Evolutionary conservation across 1,284 basidiomycete species (phyloP), one percentile per base, ranked within the genome.

Genomic region (Apiotrichum laibachii): DNA sequence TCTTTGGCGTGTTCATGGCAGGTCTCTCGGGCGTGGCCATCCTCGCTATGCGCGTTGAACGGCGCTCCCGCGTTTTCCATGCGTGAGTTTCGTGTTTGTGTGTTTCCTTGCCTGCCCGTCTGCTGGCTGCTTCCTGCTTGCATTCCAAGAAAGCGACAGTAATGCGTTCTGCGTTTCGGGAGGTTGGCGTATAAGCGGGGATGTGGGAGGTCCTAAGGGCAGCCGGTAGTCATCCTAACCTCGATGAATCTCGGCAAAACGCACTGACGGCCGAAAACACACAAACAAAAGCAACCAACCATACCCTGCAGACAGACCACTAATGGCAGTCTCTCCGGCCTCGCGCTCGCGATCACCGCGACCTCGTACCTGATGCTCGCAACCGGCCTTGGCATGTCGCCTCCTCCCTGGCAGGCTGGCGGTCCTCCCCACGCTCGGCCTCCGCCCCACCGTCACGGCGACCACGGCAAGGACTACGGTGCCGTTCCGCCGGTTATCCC

Each of bases 301-400:
- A 31, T 31, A n/a, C n/a, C n/a, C n/a, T n/a, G 33, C 18, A 18
- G 1, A 19, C 18, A 4, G 13, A 15, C 5, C 15, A 42, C 53
- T 58, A 12, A 60, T 51, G 13, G 47, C 55, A 67, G 71, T 55
- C 50, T 75, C 42, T 71, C 71, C 34, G 69, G 67, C 19, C 55
- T 70, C 35, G 66, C 72, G 22, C 66, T 77, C 47, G 64, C 69
- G 46, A 68, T 71, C 61, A 69, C 73, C 16, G 68, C 71, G 63
- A 55, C 72, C 46, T 63, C 70, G n/a, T 76, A 77, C 67, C 58
- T 76, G 40, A 62, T 64, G 53, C 68, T 76, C 67, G 69, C 72
- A 11, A 69, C 69, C 21, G 71, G 70, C 31, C 52, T 73, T 48
- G 75, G 73, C 22, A 55, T 68, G 58, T 62, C 63, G 56, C 61